A percentile compares a stretch with the other conserved stretches of the same genome.
phyloP scores from a whole-genome alignment of 2,329 filamentous ascomycete species.

The Pseudodiploospora longispora region DNA sequence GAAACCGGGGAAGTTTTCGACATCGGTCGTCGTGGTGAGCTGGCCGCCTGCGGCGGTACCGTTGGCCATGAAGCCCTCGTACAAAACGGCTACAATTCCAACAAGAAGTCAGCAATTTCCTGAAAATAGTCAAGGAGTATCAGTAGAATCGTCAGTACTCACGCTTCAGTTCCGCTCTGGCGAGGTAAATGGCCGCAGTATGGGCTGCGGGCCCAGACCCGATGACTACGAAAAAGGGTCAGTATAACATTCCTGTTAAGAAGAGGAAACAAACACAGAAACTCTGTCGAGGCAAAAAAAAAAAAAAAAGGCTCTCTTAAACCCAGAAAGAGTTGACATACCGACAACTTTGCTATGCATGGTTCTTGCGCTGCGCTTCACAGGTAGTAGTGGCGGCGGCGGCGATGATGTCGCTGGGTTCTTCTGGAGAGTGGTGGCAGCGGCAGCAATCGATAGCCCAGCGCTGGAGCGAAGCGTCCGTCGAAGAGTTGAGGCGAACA shows the following conservation, averaged over 20 bases:
- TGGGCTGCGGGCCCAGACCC: slow-evolving; percentile 96
- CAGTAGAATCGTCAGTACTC: slow-evolving; percentile 19
- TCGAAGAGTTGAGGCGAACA: slow-evolving; percentile 82
- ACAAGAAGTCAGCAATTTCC: slow-evolving; percentile 6
- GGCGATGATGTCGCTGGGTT: slow-evolving; percentile 25
- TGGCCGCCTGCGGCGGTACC: slow-evolving; percentile 94
- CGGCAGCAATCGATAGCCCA: slow-evolving; percentile 64
- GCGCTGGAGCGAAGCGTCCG: slow-evolving; percentile 69
- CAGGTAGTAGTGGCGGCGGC: slow-evolving; percentile 9
- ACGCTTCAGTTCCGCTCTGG: slow-evolving; percentile 87
- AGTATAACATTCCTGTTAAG: no score
- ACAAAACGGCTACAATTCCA: slow-evolving; percentile 60
- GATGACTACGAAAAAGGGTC: slow-evolving; percentile 44
- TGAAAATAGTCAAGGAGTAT: background rate
- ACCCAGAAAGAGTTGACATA: slow-evolving; percentile 36
- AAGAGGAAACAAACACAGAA: no score
- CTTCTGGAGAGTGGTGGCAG: slow-evolving; percentile 53
- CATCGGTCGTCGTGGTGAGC: slow-evolving; percentile 94
- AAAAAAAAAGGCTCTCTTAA: no score
- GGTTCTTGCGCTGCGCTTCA: slow-evolving; percentile 40
- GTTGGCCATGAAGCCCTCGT: slow-evolving; percentile 96
- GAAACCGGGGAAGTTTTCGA: slow-evolving; percentile 98
- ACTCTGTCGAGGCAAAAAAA: no score
- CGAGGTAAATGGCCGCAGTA: slow-evolving; percentile 93
- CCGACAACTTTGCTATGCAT: slow-evolving; percentile 94